Conservation (phyloP, 2,329 filamentous ascomycete genomes). For the Exophiala oligosperma region DNA sequence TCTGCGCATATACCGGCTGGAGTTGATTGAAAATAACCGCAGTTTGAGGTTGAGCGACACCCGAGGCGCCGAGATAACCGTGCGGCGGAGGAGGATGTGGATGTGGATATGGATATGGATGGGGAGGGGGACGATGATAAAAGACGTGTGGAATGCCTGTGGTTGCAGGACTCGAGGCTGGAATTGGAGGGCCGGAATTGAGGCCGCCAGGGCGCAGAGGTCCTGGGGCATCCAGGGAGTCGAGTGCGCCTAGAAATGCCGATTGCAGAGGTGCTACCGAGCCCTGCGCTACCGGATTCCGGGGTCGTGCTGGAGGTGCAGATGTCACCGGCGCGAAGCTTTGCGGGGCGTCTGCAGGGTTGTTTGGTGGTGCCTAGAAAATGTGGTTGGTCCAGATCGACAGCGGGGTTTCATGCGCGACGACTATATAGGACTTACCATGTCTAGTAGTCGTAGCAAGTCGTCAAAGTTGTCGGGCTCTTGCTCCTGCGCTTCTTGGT, state of each 20-base stretch:
- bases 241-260: too few species aligned
- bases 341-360: background rate
- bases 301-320: background rate
- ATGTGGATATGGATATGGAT: too few species aligned
- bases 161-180: too few species aligned
- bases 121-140: too few species aligned
- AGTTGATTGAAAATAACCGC: slow-evolving; percentile 1
- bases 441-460: background rate
- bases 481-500: background rate
- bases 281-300: background rate
- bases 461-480: background rate
- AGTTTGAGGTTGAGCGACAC: background rate
- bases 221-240: too few species aligned
- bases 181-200: too few species aligned
- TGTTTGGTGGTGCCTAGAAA: background rate
- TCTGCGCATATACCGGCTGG: slow-evolving; percentile 5
- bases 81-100: background rate
- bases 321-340: background rate
- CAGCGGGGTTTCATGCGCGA: too few species aligned
- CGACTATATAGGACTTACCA: too few species aligned
- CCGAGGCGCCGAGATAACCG: slow-evolving; percentile 23
- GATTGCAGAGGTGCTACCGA: background rate
- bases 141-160: too few species aligned
- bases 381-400: background rate
- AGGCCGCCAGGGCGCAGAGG: too few species aligned